Evolutionary conservation across 192 early-diverging fungal species (phyloP).

Genomic region (Paraglomus occultum): DNA sequence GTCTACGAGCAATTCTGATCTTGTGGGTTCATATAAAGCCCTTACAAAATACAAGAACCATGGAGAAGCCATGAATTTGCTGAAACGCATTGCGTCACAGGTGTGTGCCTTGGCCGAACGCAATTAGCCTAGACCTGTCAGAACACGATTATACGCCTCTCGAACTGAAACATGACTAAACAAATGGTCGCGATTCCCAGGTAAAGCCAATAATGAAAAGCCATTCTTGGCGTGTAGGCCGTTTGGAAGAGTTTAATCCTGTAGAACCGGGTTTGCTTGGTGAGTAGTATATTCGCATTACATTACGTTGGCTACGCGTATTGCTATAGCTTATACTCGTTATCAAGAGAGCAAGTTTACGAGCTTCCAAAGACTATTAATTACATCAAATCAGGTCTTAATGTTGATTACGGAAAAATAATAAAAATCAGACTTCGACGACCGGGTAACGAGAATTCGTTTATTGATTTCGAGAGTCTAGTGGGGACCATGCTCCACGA

Average conservation of each 20-base stretch:
- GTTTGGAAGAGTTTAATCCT: slow-evolving; percentile 62
- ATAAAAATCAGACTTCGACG: slow-evolving; percentile 67
- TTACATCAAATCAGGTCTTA: slow-evolving; percentile 68
- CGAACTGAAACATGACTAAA: not conserved
- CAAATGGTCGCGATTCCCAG: slow-evolving; percentile 25
- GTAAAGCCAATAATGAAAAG: slow-evolving; percentile 72
- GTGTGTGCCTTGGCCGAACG: slow-evolving; percentile 22
- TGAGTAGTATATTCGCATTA: no score
- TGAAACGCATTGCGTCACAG: slow-evolving; percentile 43
- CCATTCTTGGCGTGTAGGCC: slow-evolving; percentile 53
- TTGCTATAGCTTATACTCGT: no score
- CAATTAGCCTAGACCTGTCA: not conserved
- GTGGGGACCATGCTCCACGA: slow-evolving; percentile 82
- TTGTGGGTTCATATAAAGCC: not conserved
- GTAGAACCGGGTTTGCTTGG: slow-evolving; percentile 41
- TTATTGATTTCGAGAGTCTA: slow-evolving; percentile 60
- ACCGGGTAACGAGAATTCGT: slow-evolving; percentile 47
- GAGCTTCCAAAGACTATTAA: no score
- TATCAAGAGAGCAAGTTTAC: no score
- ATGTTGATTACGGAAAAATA: slow-evolving; percentile 64
- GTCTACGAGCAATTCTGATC: no score
- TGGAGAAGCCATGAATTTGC: slow-evolving; percentile 42
- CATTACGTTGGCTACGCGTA: no score
- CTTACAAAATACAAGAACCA: slow-evolving; percentile 28
- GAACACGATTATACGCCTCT: not conserved